These are phyloP conservation scores for Extremus antarcticus DNA, from an alignment of 495 filamentous ascomycete species.

Conservation along the genomic window DNA sequence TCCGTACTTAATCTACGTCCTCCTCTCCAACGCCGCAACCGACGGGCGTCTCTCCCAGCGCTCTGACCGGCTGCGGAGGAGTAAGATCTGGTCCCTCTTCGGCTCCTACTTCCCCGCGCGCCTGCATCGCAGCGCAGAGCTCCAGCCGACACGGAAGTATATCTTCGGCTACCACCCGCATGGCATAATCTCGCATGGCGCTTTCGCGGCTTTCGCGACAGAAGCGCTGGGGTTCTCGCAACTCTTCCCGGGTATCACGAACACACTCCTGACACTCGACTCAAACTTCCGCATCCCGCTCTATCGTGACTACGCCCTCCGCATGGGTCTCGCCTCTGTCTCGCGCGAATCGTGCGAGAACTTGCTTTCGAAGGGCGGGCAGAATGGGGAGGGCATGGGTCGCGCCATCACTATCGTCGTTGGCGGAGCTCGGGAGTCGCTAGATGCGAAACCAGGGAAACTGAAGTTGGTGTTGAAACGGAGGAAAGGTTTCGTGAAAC, in stretches of 20 bases:
- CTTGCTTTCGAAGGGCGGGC: slow-evolving; percentile 63
- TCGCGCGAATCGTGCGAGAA: slow-evolving; percentile 86
- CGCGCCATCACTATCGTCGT: slow-evolving; percentile 93
- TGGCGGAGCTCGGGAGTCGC: slow-evolving; percentile 81
- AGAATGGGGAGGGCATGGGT: slow-evolving; percentile 80
- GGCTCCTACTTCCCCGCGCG: slow-evolving; percentile 84
- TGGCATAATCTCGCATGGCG: slow-evolving; percentile 92
- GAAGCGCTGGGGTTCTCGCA: slow-evolving; percentile 80
- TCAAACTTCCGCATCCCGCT: slow-evolving; percentile 89
- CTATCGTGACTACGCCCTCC: slow-evolving; percentile 83
- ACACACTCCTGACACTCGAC: slow-evolving; percentile 82
- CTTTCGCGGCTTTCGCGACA: slow-evolving; percentile 84
- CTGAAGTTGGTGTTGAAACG: slow-evolving; percentile 66
- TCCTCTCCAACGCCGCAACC: slow-evolving; percentile 64
- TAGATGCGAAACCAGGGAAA: slow-evolving; percentile 68
- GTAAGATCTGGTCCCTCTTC: slow-evolving; percentile 78
- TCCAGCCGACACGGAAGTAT: slow-evolving; percentile 80
- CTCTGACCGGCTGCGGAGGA: slow-evolving; percentile 58
- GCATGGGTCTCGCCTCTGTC: slow-evolving; percentile 77
- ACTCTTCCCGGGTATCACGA: slow-evolving; percentile 93
- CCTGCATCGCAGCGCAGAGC: slow-evolving; percentile 70
- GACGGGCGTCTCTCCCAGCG: slow-evolving; percentile 66
- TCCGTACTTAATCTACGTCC: slow-evolving; percentile 76
- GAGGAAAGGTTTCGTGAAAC: slow-evolving; percentile 86
- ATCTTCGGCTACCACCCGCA: slow-evolving; percentile 98